Percentiles rank a stretch among this genome's conserved stretches.
Evolutionary conservation across 352 stramenopile genomes (phyloP).

Genomic region (Aphanomyces cochlioides): DNA sequence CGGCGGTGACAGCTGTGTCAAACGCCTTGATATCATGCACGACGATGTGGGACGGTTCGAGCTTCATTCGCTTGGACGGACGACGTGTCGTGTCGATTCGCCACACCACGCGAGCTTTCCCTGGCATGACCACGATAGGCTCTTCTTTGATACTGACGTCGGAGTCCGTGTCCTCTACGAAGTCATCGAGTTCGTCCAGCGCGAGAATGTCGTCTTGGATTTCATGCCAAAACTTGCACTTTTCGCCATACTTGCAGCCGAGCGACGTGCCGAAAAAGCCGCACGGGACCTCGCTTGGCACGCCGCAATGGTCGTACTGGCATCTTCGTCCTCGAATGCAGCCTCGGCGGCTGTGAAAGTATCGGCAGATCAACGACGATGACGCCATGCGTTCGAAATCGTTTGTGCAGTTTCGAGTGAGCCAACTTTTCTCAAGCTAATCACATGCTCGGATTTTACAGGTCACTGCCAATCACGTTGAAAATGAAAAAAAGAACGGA

Average conservation of each 20-base stretch:
- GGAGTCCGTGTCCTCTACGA: background rate
- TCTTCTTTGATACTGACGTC: background rate
- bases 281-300: background rate
- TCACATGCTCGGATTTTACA: too few relatives aligned
- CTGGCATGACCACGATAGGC: background rate
- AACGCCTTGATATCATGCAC: too few relatives aligned
- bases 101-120: background rate
- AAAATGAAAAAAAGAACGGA: too few relatives aligned
- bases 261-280: background rate
- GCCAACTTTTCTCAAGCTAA: too few relatives aligned
- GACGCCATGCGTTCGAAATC: background rate
- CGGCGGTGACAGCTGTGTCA: too few relatives aligned
- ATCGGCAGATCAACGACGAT: background rate
- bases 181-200: conserved; percentile 1
- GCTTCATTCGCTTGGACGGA: too few relatives aligned
- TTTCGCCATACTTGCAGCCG: background rate
- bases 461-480: too few relatives aligned
- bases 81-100: too few relatives aligned
- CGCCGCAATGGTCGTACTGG: background rate
- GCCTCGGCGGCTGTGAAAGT: background rate
- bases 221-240: background rate
- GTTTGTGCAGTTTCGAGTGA: too few relatives aligned
- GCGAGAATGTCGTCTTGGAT: background rate
- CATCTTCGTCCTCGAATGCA: background rate
- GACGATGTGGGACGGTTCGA: too few relatives aligned